Base-by-base conservation (phyloP, 129 eudicot species). In the Ambrosia trifida region DNA sequence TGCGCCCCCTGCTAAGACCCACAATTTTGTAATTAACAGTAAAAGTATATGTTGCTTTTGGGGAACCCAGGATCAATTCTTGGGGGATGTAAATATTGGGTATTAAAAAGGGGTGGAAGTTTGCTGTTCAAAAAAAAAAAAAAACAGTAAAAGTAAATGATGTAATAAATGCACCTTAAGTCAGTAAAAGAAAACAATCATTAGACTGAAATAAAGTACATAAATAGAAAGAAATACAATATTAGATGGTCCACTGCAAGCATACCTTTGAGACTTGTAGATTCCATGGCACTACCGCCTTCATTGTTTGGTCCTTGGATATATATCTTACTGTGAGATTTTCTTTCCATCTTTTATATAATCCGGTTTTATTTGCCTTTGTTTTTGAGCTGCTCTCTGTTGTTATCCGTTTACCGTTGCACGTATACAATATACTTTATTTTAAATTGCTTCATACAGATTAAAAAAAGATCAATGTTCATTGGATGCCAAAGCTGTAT, bases 291-390 rank as follows among this genome's bases (percentile, higher is more conserved):
- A 68, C 78, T 53, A 67, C 80, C 76, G 69, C 81, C 78, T 30
- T 81, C 98, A 76, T 76, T 56, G 51, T 76, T 82, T 47, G 84
- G 50, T 53, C 91, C 89, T 68, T 63, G 81, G 17, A 69, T 70
- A 58, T 92, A 90, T 43, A 93, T 85, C 80, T 81, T 89, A 73
- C 47, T 87, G 84, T 89, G 98, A 5, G 98, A 83, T 19, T 77
- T 61, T 84, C 95, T 82, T 87, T 87, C 98, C 98, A 93, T 68
- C 84, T 89, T 80, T 93, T 81, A 79, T 93, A 93, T 75, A 89
- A 85, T 64, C 96, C 98, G 11, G 92, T 89, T 84, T 87, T 93
- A 62, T 80, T 80, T 33, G 98, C 90, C 73, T 79, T 93, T 33
- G 73, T 77, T 79, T 87, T 93, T 24, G 87, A 79, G 54, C 98